Evolutionary conservation across 805 yeast species (phyloP).

Genomic region (Cyberlindnera sargentensis): DNA sequence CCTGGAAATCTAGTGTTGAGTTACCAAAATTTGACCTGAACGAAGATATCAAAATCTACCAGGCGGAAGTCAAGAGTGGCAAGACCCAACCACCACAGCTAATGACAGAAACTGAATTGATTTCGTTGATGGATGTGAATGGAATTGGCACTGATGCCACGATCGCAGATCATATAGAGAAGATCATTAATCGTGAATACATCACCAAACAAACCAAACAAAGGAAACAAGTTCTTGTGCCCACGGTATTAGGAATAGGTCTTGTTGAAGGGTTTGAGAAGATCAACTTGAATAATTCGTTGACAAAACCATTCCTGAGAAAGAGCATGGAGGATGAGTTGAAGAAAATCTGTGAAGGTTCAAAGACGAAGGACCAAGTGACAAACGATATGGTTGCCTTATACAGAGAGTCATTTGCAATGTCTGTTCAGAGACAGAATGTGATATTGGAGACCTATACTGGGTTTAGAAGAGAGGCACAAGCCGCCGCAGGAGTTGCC

Average conservation of each 20-base stretch:
- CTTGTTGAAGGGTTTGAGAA: conserved; percentile 82
- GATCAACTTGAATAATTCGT: conserved; percentile 64
- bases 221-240: conserved; percentile 46
- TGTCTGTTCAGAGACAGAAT: conserved; percentile 36
- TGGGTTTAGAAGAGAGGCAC: conserved; percentile 12
- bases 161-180: conserved; percentile 94
- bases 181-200: conserved; percentile 62
- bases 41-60: conserved; percentile 47
- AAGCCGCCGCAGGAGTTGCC: conserved; percentile 4
- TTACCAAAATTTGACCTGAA: conserved; percentile 58
- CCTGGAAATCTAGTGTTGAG: conserved; percentile 62
- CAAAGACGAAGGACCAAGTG: conserved; percentile 44
- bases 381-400: conserved; percentile 44
- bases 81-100: conserved; percentile 74
- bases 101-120: conserved; percentile 87
- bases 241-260: conserved; percentile 80
- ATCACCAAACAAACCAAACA: conserved; percentile 37
- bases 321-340: conserved; percentile 66
- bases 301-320: conserved; percentile 86
- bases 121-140: conserved; percentile 90
- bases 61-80: conserved; percentile 62
- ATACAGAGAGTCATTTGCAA: conserved; percentile 55
- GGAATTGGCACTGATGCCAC: conserved; percentile 99
- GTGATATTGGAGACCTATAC: conserved; percentile 29
- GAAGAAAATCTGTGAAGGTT: conserved; percentile 63